These are phyloP conservation scores for Termitomyces heimii DNA, from an alignment of 768 basidiomycete genomes.

Conservation along the genomic window DNA sequence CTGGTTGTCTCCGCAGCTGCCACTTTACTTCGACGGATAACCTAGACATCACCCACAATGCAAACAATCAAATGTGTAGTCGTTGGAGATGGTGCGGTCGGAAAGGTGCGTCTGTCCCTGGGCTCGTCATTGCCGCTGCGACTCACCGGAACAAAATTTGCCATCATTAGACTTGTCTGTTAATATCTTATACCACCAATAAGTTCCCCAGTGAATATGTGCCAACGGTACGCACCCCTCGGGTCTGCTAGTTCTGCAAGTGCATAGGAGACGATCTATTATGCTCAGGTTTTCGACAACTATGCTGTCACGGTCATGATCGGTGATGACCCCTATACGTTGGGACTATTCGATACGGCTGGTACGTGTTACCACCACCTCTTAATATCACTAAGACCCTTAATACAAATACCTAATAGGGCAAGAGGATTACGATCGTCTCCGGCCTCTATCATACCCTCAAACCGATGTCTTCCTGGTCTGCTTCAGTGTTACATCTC, in stretches of 20 bases:
- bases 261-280: conserved; percentile 13
- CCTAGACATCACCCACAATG: conserved; percentile 42
- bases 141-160: conserved; percentile 4
- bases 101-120: conserved; percentile 65
- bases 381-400: conserved; percentile 7
- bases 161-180: conserved; percentile 66
- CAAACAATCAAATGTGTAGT: conserved; percentile 98
- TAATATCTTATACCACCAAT: conserved; percentile 97
- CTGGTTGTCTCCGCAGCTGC: conserved; percentile 6
- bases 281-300: conserved; percentile 82
- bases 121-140: not conserved
- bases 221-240: conserved; percentile 71
- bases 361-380: conserved; percentile 47
- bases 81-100: conserved; percentile 96
- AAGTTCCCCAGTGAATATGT: conserved; percentile 99
- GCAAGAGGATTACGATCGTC: conserved; percentile 99
- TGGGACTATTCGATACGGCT: conserved; percentile 98
- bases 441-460: conserved; percentile 98
- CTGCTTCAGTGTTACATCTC: conserved; percentile 98
- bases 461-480: conserved; percentile 99
- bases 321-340: conserved; percentile 97
- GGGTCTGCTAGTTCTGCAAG: conserved; percentile 17
- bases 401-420: conserved; percentile 38
- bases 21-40: conserved; percentile 9
- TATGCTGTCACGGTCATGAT: conserved; percentile 99